phyloP scores from a whole-genome alignment of 2,329 filamentous ascomycete genomes.

The Scopulariopsis brevicaulis region DNA sequence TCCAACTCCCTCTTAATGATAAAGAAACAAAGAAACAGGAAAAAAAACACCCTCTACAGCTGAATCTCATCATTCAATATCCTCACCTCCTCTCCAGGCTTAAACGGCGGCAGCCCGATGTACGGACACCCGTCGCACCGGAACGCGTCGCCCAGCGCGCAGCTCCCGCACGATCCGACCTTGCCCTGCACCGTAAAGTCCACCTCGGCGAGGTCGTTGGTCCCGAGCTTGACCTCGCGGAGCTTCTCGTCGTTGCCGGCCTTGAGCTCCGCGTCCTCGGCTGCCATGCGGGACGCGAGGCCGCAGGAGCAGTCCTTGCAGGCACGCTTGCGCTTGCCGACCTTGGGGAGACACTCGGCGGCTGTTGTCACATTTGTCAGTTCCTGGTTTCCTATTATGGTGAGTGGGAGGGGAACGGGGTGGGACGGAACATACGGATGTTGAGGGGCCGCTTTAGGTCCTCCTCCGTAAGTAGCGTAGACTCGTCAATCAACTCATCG shows the following conservation, averaged over 20 bases:
- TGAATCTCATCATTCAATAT: slow-evolving; percentile 80
- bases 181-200: slow-evolving; percentile 98
- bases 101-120: slow-evolving; percentile 88
- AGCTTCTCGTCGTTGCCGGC: slow-evolving; percentile 56
- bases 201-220: slow-evolving; percentile 75
- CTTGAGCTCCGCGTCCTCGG: slow-evolving; percentile 68
- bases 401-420: not conserved
- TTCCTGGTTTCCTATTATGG: slow-evolving; percentile 17
- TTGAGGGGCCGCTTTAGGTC: slow-evolving; percentile 69
- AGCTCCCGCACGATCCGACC: slow-evolving; percentile 89
- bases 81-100: slow-evolving; percentile 88
- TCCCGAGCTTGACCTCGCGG: slow-evolving; percentile 45
- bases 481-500: slow-evolving; percentile 84
- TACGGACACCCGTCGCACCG: slow-evolving; percentile 66
- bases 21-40: too few relatives aligned
- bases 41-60: slow-evolving; percentile 35
- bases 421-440: slow-evolving; percentile 54
- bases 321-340: slow-evolving; percentile 78
- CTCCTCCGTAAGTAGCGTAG: slow-evolving; percentile 73
- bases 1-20: too few relatives aligned
- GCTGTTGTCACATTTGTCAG: slow-evolving; percentile 31
- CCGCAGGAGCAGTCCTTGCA: slow-evolving; percentile 99
- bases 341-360: slow-evolving; percentile 75
- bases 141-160: slow-evolving; percentile 85
- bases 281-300: slow-evolving; percentile 71